These are phyloP conservation scores for Baudoinia panamericana DNA, from an alignment of 495 filamentous ascomycete genomes.

Conservation along the genomic window DNA sequence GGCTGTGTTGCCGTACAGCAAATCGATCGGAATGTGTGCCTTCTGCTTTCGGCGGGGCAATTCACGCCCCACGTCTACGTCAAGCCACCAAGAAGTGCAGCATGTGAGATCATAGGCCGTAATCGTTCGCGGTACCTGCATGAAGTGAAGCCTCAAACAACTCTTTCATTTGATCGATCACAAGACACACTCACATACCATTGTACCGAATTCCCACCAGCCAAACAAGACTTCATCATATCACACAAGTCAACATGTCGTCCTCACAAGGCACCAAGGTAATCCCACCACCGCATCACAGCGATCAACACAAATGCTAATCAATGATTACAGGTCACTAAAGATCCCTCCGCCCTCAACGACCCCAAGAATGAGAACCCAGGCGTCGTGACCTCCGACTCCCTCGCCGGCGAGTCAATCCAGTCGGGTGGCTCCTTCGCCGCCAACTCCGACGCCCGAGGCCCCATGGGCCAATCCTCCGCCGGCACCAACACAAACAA, in stretches of 20 bases:
- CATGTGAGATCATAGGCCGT: neutral
- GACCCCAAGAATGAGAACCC: slow-evolving; percentile 44
- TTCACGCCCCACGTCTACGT: neutral
- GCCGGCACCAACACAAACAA: slow-evolving; percentile 41
- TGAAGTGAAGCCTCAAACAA: neutral
- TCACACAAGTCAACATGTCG: slow-evolving; percentile 15
- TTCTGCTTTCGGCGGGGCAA: neutral
- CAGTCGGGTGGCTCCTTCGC: slow-evolving; percentile 39
- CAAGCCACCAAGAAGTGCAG: neutral
- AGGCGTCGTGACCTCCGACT: slow-evolving; percentile 47
- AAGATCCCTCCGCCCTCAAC: slow-evolving; percentile 24
- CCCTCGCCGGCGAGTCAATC: slow-evolving; percentile 51
- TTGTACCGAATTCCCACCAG: neutral
- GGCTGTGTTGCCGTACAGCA: neutral
- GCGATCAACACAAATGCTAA: neutral
- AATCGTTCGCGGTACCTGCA: neutral
- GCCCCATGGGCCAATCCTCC: slow-evolving; percentile 37
- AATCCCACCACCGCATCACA: neutral
- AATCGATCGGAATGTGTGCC: neutral
- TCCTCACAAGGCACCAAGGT: slow-evolving; percentile 14
- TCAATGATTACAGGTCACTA: neutral
- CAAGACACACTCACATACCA: slow-evolving; percentile 1
- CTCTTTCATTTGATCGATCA: neutral
- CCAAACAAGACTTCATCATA: neutral
- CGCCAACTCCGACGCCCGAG: slow-evolving; percentile 36